Evolutionary conservation across 1,284 basidiomycete species (phyloP).

Genomic region (Trametes hirsuta): DNA sequence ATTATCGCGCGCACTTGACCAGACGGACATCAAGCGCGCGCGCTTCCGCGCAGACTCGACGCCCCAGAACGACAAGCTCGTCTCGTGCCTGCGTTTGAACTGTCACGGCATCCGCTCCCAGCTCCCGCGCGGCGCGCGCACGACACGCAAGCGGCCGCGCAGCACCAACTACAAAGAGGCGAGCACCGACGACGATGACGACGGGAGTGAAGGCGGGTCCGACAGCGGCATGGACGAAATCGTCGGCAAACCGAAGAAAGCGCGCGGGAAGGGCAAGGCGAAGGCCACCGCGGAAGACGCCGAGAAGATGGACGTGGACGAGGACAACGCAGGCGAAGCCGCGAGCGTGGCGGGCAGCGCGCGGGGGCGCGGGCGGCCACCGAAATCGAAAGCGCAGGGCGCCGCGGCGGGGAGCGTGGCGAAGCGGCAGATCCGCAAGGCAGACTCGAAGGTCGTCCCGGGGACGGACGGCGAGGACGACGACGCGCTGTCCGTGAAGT

Average conservation of each 20-base stretch:
- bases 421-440: slow-evolving; percentile 25
- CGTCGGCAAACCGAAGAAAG: slow-evolving; percentile 25
- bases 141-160: slow-evolving; percentile 33
- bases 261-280: slow-evolving; percentile 14
- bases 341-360: slow-evolving; percentile 26
- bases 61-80: slow-evolving; percentile 65
- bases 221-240: slow-evolving; percentile 41
- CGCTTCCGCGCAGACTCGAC: slow-evolving; percentile 78
- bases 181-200: slow-evolving; percentile 31
- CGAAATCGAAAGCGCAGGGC: slow-evolving; percentile 20
- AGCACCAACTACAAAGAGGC: slow-evolving; percentile 32
- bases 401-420: slow-evolving; percentile 17
- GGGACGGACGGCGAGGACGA: slow-evolving; percentile 28
- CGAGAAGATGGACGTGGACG: slow-evolving; percentile 36
- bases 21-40: slow-evolving; percentile 75
- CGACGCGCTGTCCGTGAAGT: slow-evolving; percentile 20
- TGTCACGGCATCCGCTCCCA: slow-evolving; percentile 50
- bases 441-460: slow-evolving; percentile 22
- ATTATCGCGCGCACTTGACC: neutral
- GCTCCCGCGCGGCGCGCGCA: slow-evolving; percentile 31
- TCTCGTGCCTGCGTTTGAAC: slow-evolving; percentile 55
- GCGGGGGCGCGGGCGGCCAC: slow-evolving; percentile 25
- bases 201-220: slow-evolving; percentile 33
- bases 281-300: slow-evolving; percentile 22
- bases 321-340: slow-evolving; percentile 22